phyloP scores from a whole-genome alignment of 805 yeast genomes.

The Zygoascus biomembranicola region DNA sequence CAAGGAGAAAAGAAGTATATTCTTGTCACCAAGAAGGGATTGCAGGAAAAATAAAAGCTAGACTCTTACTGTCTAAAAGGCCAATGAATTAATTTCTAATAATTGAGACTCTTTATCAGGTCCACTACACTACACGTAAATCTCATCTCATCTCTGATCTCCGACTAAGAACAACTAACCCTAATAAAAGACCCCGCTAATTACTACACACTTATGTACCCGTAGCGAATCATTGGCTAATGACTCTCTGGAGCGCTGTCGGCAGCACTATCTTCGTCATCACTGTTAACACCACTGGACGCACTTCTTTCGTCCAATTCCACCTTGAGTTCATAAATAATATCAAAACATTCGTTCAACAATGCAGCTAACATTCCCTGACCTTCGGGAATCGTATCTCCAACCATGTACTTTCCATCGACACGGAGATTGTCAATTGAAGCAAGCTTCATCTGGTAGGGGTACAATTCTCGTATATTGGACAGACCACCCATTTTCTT shows the following conservation, averaged over 20 bases:
- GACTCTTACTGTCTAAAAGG: too few species aligned
- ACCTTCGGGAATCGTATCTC: constrained; percentile 91
- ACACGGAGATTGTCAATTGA: constrained; percentile 76
- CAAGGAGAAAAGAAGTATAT: too few species aligned
- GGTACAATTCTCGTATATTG: constrained; percentile 82
- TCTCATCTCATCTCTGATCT: too few species aligned
- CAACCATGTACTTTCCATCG: constrained; percentile 89
- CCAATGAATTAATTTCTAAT: too few species aligned
- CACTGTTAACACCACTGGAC: constrained; percentile 21
- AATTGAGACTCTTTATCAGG: too few species aligned
- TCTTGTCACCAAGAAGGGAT: too few species aligned
- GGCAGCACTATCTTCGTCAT: constrained; percentile 2
- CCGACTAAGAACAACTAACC: too few species aligned
- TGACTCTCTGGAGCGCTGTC: not conserved
- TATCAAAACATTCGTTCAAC: constrained; percentile 90
- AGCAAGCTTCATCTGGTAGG: constrained; percentile 90
- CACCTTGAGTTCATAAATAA: constrained; percentile 80
- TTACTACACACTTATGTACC: too few species aligned
- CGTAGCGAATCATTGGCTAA: not conserved
- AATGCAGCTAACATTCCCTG: constrained; percentile 92
- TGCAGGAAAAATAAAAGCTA: too few species aligned
- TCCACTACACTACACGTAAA: too few species aligned
- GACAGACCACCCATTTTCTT: constrained; percentile 89
- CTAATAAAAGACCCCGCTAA: too few species aligned
- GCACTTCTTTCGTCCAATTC: constrained; percentile 59